Evolutionary conservation across 2,329 filamentous ascomycete species (phyloP).

Genomic region (Xylariales sp.): DNA sequence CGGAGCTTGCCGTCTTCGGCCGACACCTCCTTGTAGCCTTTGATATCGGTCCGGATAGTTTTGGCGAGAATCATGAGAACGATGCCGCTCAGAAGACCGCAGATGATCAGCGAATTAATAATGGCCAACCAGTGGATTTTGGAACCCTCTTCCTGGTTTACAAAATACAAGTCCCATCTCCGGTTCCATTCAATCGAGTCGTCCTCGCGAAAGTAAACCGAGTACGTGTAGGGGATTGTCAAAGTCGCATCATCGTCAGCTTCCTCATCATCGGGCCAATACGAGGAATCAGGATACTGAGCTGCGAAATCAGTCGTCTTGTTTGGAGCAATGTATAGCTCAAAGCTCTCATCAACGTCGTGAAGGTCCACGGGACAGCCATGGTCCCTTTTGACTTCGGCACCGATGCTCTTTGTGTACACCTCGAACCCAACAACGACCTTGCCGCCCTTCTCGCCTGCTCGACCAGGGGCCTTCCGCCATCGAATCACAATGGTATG

Average conservation of each 20-base stretch:
- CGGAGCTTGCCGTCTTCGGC: slow-evolving; percentile 63
- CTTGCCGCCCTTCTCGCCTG: slow-evolving; percentile 67
- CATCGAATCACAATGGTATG: slow-evolving; percentile 80
- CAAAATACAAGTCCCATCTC: slow-evolving; percentile 87
- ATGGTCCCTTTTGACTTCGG: slow-evolving; percentile 52
- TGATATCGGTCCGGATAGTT: slow-evolving; percentile 76
- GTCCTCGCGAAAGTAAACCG: slow-evolving; percentile 85
- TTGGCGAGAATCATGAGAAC: slow-evolving; percentile 77
- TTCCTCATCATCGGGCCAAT: slow-evolving; percentile 47
- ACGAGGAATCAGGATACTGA: slow-evolving; percentile 55
- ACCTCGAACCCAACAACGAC: slow-evolving; percentile 87
- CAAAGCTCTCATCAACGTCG: slow-evolving; percentile 59
- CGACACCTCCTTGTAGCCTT: slow-evolving; percentile 62
- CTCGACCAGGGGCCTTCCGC: slow-evolving; percentile 64
- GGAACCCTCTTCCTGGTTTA: slow-evolving; percentile 76
- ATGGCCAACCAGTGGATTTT: slow-evolving; percentile 87
- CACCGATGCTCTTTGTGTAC: slow-evolving; percentile 77
- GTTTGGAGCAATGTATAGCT: slow-evolving; percentile 64
- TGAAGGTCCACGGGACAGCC: slow-evolving; percentile 68
- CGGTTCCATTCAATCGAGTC: slow-evolving; percentile 75
- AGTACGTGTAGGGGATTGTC: slow-evolving; percentile 81
- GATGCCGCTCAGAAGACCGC: slow-evolving; percentile 70
- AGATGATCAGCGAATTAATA: slow-evolving; percentile 81
- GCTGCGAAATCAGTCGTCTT: slow-evolving; percentile 41
- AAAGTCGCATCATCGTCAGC: slow-evolving; percentile 61